phyloP scores from a whole-genome alignment of 768 basidiomycete genomes.

The Agaricus blazei region DNA sequence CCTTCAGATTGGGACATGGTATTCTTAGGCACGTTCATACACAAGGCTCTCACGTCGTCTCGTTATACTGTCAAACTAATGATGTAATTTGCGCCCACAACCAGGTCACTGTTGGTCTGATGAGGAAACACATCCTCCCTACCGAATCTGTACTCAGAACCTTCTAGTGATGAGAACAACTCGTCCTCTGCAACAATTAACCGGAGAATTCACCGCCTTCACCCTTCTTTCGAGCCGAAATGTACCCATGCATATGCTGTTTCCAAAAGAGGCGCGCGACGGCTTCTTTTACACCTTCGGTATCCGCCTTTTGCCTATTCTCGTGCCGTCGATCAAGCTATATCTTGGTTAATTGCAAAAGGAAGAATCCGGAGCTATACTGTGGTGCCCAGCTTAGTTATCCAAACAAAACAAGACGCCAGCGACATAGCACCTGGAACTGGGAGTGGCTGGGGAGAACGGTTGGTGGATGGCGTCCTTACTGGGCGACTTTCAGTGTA shows the following conservation, averaged over 20 bases:
- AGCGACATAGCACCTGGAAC: slow-evolving; percentile 52
- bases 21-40: slow-evolving; percentile 49
- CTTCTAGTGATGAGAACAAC: slow-evolving; percentile 6
- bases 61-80: not conserved
- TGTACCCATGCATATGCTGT: slow-evolving; percentile 74
- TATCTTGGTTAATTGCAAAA: slow-evolving; percentile 59
- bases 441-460: slow-evolving; percentile 55
- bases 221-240: slow-evolving; percentile 57
- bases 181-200: slow-evolving; percentile 2
- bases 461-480: slow-evolving; percentile 45
- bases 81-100: slow-evolving; percentile 2
- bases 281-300: slow-evolving; percentile 53
- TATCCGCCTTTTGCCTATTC: slow-evolving; percentile 72
- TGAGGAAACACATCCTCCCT: slow-evolving; percentile 46
- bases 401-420: slow-evolving; percentile 53
- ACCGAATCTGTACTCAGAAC: slow-evolving; percentile 1
- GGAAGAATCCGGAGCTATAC: slow-evolving; percentile 55
- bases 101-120: slow-evolving; percentile 80
- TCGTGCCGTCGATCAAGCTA: slow-evolving; percentile 70
- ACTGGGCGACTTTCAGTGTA: not conserved
- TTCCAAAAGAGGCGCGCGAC: slow-evolving; percentile 52
- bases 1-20: slow-evolving; percentile 70
- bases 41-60: not conserved
- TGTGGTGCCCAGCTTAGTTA: slow-evolving; percentile 60
- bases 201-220: slow-evolving; percentile 28